Evolutionary conservation across 805 yeast species (phyloP).

Genomic region (Torulaspora indica): DNA sequence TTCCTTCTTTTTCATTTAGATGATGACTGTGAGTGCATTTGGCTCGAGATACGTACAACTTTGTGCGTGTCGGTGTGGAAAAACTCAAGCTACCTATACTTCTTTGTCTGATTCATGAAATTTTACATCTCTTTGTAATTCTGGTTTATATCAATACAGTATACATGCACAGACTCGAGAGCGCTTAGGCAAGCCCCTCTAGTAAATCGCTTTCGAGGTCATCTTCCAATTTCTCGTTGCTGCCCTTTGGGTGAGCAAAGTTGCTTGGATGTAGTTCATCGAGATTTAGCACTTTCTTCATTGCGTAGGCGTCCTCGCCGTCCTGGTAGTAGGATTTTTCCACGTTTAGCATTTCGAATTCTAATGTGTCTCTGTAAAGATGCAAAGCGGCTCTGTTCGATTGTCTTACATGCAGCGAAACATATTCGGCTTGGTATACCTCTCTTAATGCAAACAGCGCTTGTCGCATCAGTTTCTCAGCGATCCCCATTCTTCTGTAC

Average conservation of each 20-base stretch:
- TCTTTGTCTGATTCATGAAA: conserved; percentile 49
- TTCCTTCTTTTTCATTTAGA: conserved; percentile 35
- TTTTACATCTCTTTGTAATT: not conserved
- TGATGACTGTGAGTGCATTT: conserved; percentile 98
- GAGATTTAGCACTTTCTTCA: conserved; percentile 65
- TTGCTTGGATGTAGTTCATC: conserved; percentile 59
- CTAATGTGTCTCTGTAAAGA: conserved; percentile 77
- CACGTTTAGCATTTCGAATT: conserved; percentile 74
- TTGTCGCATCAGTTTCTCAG: conserved; percentile 86
- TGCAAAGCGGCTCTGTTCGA: conserved; percentile 92
- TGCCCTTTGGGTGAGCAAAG: conserved; percentile 39
- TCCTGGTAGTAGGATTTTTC: conserved; percentile 92
- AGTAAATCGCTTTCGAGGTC: conserved; percentile 50
- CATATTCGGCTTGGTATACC: conserved; percentile 73
- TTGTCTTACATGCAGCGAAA: conserved; percentile 87
- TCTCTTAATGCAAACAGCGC: conserved; percentile 75
- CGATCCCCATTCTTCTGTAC: conserved; percentile 91
- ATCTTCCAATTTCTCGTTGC: conserved; percentile 43
- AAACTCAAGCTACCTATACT: conserved; percentile 94
- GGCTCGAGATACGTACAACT: conserved; percentile 78
- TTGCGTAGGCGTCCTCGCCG: conserved; percentile 95
- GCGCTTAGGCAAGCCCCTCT: conserved; percentile 28
- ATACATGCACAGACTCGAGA: not conserved
- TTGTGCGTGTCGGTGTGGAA: conserved; percentile 87
- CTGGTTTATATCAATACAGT: conserved; percentile 5